These are phyloP conservation scores for Exophiala oligosperma DNA, from an alignment of 2,329 filamentous ascomycete species.

Conservation along the genomic window DNA sequence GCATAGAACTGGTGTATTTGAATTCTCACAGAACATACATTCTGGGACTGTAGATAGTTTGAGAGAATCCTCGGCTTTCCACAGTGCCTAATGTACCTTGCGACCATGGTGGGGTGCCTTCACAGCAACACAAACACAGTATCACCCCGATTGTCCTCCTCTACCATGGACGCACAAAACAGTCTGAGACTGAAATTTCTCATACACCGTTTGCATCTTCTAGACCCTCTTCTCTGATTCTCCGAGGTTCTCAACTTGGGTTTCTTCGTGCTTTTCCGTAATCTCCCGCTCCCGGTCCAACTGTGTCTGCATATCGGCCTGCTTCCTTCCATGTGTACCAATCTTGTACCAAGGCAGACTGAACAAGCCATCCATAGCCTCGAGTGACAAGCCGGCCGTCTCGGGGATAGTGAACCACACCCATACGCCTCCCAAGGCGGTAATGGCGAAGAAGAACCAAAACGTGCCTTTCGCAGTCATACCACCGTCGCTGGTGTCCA, in stretches of 20 bases:
- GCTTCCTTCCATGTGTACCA: constrained; percentile 42
- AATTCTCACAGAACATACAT: too few relatives aligned
- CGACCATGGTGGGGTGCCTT: too few relatives aligned
- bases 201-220: neutral
- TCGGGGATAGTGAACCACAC: constrained; percentile 73
- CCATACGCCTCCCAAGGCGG: constrained; percentile 66
- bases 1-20: too few relatives aligned
- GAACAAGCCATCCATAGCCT: constrained; percentile 71
- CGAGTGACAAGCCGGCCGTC: constrained; percentile 58
- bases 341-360: constrained; percentile 74
- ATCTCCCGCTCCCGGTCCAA: constrained; percentile 8
- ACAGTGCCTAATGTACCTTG: too few relatives aligned
- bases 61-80: too few relatives aligned
- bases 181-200: neutral
- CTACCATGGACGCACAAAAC: too few relatives aligned
- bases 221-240: constrained; percentile 10
- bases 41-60: too few relatives aligned
- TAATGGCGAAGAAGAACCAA: constrained; percentile 72
- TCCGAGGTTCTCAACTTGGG: constrained; percentile 5
- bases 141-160: too few relatives aligned
- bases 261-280: constrained; percentile 12
- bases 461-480: constrained; percentile 67
- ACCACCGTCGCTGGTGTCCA: constrained; percentile 46
- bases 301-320: constrained; percentile 16
- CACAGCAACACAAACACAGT: too few relatives aligned